phyloP scores from a whole-genome alignment of 305 asterid genomes.

The Solanum chacoense region DNA sequence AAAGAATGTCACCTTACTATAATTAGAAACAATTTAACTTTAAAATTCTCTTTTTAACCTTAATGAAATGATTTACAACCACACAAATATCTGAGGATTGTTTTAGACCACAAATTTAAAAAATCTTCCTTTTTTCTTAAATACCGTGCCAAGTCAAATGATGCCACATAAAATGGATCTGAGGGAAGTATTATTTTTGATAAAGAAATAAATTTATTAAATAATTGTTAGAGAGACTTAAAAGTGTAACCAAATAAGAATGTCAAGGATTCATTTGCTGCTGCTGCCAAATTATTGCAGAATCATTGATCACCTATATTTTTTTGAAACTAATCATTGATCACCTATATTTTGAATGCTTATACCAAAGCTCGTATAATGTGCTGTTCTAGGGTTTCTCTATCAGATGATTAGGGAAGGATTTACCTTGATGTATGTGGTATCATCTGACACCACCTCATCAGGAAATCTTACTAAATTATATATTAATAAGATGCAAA shows the following conservation, averaged over 20 bases:
- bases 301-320: no score
- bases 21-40: no score
- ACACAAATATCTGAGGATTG: no score
- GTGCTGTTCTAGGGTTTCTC: not conserved
- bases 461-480: not conserved
- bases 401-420: not conserved
- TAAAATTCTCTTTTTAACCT: no score
- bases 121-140: no score
- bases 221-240: not conserved
- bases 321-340: no score
- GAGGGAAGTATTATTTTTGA: not conserved
- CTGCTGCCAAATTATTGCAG: no score
- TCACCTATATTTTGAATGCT: not conserved
- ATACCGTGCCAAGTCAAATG: no score
- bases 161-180: no score
- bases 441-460: not conserved
- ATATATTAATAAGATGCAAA: not conserved
- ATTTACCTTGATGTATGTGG: not conserved
- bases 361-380: not conserved
- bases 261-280: not conserved
- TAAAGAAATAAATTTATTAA: not conserved
- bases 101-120: no score
- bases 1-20: no score
- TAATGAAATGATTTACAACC: no score
- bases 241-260: not conserved